Conservation (phyloP, 441 rosid genomes). For the Gossypium davidsonii region DNA sequence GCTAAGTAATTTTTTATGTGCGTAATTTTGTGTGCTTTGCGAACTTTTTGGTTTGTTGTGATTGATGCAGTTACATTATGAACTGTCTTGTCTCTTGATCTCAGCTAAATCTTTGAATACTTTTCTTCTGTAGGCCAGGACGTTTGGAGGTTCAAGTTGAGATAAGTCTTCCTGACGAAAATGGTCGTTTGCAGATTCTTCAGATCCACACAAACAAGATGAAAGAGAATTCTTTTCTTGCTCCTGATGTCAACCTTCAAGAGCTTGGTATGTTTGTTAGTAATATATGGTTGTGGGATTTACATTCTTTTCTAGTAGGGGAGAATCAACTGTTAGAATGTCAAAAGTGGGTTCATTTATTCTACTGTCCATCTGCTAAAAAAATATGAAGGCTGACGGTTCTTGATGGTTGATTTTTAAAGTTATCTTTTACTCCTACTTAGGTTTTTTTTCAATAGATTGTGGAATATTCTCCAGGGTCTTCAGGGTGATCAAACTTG, state of each 20-base stretch:
- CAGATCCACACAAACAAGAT: conserved; percentile 95
- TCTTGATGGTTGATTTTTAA: not conserved
- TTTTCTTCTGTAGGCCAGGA: conserved; percentile 61
- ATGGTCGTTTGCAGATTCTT: conserved; percentile 91
- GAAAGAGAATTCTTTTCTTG: conserved; percentile 96
- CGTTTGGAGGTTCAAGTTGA: conserved; percentile 97
- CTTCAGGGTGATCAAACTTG: conserved; percentile 2
- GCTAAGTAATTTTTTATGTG: not conserved
- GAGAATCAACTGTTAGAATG: not conserved
- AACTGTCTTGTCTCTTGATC: not conserved
- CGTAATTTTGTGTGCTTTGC: not conserved
- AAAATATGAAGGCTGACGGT: not conserved
- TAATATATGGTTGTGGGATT: not conserved
- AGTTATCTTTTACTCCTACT: not conserved
- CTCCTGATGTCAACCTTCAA: conserved; percentile 75
- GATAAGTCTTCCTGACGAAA: conserved; percentile 99
- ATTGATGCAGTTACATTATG: not conserved
- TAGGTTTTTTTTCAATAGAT: not conserved
- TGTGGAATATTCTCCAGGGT: not conserved
- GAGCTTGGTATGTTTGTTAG: conserved; percentile 68
- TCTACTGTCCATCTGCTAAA: not conserved
- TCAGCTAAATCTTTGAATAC: not conserved
- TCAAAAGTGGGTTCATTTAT: not conserved
- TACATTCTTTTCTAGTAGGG: not conserved
- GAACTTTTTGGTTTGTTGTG: not conserved